Percentiles rank a stretch among this genome's conserved stretches.
Evolutionary conservation across 306 rosid genomes (phyloP).

Genomic region (Cicer arietinum): DNA sequence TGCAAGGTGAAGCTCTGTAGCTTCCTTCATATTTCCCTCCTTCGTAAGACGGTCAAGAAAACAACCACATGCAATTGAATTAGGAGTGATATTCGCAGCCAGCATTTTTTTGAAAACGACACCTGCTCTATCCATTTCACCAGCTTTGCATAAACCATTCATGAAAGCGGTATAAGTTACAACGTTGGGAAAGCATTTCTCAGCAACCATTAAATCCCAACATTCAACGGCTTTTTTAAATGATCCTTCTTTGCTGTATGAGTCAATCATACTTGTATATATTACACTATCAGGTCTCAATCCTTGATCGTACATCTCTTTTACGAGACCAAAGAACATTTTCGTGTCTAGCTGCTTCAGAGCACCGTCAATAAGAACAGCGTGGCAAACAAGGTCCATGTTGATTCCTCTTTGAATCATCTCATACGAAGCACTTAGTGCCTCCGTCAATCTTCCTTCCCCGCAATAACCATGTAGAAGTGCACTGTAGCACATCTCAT

Average conservation of each 20-base stretch:
- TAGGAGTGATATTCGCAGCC: slow-evolving; percentile 57
- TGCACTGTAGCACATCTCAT: slow-evolving; percentile 85
- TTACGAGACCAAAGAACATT: slow-evolving; percentile 61
- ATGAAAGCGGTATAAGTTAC: slow-evolving; percentile 86
- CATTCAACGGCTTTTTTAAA: slow-evolving; percentile 64
- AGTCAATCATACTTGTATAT: slow-evolving; percentile 85
- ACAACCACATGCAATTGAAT: slow-evolving; percentile 78
- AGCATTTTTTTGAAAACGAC: slow-evolving; percentile 69
- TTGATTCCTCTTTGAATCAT: slow-evolving; percentile 78
- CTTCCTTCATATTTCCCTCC: slow-evolving; percentile 82
- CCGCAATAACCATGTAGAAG: slow-evolving; percentile 83
- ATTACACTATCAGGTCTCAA: slow-evolving; percentile 76
- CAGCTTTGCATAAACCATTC: slow-evolving; percentile 83
- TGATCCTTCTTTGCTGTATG: slow-evolving; percentile 71
- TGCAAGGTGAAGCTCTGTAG: slow-evolving; percentile 71
- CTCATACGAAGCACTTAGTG: slow-evolving; percentile 67
- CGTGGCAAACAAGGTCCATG: slow-evolving; percentile 86
- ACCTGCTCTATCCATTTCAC: slow-evolving; percentile 70
- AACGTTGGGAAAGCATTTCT: slow-evolving; percentile 77
- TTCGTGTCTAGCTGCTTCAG: slow-evolving; percentile 62
- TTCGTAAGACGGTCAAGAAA: slow-evolving; percentile 71
- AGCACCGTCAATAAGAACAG: slow-evolving; percentile 75
- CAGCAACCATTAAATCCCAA: slow-evolving; percentile 78
- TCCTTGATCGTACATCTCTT: slow-evolving; percentile 70
- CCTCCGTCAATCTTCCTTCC: slow-evolving; percentile 83